phyloP scores from a whole-genome alignment of 75 land plant species.

The Pinus taeda region DNA sequence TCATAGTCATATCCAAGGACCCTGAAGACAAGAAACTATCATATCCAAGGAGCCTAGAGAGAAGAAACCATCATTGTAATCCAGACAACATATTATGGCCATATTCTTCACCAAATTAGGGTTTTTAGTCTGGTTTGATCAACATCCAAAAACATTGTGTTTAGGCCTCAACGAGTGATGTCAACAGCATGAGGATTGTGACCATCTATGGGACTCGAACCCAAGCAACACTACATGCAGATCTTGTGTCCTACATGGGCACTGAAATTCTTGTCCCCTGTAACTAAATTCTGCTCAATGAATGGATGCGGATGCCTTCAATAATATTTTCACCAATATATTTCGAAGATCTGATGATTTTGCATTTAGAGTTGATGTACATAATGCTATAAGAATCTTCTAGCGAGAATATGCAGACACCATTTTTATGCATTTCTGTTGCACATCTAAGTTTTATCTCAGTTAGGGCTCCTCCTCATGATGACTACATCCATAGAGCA shows the following conservation, averaged over 20 bases:
- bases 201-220: conserved; percentile 8
- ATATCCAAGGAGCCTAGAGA: too few relatives aligned
- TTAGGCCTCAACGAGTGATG: conserved; percentile 11
- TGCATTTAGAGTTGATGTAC: conserved; percentile 17
- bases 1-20: conserved; percentile 58
- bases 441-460: too few relatives aligned
- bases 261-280: conserved; percentile 22
- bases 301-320: conserved; percentile 44
- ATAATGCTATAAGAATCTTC: too few relatives aligned
- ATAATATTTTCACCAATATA: background rate
- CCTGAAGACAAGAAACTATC: conserved; percentile 57
- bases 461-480: too few relatives aligned
- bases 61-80: conserved; percentile 31
- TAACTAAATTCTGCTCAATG: conserved; percentile 36
- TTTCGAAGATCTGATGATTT: conserved; percentile 27
- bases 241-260: conserved; percentile 76
- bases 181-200: conserved; percentile 46
- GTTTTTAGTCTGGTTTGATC: too few relatives aligned
- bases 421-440: too few relatives aligned
- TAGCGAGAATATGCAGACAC: too few relatives aligned
- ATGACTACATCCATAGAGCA: too few relatives aligned
- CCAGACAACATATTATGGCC: conserved; percentile 20
- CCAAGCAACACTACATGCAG: conserved; percentile 46
- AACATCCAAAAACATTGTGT: too few relatives aligned
- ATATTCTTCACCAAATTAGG: conserved; percentile 15